Percentiles rank a stretch among this genome's conserved stretches.
phyloP scores from a whole-genome alignment of 1,284 basidiomycete species.

The Papiliotrema fonsecae region DNA sequence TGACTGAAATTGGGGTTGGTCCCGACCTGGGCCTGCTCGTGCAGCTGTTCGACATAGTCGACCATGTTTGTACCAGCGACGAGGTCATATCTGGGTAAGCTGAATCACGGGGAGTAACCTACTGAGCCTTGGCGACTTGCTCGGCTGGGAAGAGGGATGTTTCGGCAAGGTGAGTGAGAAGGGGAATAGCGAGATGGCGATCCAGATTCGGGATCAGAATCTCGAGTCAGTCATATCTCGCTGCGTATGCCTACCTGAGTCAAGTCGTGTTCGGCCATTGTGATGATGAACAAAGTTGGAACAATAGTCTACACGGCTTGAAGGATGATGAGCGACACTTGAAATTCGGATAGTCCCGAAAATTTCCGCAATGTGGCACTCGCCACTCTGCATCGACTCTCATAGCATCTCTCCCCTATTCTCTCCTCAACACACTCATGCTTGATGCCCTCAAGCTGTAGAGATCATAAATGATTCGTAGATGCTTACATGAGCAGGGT shows the following conservation, averaged over 20 bases:
- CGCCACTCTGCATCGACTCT: neutral
- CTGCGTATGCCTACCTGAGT: constrained; percentile 51
- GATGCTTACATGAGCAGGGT: neutral
- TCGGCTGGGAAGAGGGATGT: constrained; percentile 38
- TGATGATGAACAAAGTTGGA: constrained; percentile 11
- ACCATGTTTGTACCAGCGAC: constrained; percentile 96
- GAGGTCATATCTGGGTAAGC: constrained; percentile 68
- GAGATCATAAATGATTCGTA: neutral
- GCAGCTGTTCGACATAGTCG: constrained; percentile 76
- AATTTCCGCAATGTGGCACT: constrained; percentile 4
- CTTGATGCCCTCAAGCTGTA: too few species aligned
- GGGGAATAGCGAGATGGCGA: constrained; percentile 86
- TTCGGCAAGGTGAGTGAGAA: constrained; percentile 77
- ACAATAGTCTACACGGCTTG: neutral
- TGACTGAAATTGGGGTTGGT: constrained; percentile 58
- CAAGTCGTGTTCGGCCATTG: constrained; percentile 80
- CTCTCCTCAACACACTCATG: too few species aligned
- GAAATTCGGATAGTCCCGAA: constrained; percentile 3
- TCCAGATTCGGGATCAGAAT: constrained; percentile 91
- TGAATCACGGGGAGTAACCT: constrained; percentile 10
- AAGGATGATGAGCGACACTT: neutral
- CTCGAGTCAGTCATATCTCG: constrained; percentile 46
- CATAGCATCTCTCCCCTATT: too few species aligned
- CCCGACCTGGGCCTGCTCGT: constrained; percentile 54
- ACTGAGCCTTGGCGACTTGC: constrained; percentile 46